Evolutionary conservation across 2,329 filamentous ascomycete species (phyloP).

Genomic region (Stemphylium vesicarium): DNA sequence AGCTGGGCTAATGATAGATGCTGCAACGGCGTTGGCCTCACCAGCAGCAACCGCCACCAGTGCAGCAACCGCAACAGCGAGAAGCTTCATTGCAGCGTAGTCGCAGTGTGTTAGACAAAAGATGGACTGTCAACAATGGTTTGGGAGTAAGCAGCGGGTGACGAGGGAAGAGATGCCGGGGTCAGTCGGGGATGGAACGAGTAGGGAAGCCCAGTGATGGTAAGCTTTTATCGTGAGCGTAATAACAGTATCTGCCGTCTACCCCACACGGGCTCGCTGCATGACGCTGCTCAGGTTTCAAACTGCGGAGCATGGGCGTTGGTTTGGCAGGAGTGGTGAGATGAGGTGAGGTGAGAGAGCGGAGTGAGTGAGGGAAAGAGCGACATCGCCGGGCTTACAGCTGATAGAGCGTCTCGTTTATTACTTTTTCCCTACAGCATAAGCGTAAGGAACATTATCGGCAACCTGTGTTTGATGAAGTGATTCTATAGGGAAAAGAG

Average conservation of each 20-base stretch:
- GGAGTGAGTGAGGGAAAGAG: neutral
- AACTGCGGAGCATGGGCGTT: neutral
- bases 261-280: neutral
- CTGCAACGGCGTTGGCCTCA: neutral
- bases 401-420: no score
- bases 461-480: no score
- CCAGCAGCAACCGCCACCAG: slow-evolving; percentile 6
- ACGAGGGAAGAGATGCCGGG: neutral
- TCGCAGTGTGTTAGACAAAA: neutral
- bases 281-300: neutral
- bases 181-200: neutral
- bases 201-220: neutral
- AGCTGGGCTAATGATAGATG: neutral
- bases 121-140: neutral
- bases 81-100: slow-evolving; percentile 11
- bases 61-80: slow-evolving; percentile 4
- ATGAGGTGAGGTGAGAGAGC: neutral
- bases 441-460: no score
- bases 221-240: neutral
- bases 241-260: neutral
- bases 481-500: no score
- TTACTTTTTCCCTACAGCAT: no score
- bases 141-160: neutral
- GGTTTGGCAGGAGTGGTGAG: neutral
- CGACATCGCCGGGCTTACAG: neutral